Conservation (phyloP, 345 rosid species). For the Gynandropsis gynandra region DNA sequence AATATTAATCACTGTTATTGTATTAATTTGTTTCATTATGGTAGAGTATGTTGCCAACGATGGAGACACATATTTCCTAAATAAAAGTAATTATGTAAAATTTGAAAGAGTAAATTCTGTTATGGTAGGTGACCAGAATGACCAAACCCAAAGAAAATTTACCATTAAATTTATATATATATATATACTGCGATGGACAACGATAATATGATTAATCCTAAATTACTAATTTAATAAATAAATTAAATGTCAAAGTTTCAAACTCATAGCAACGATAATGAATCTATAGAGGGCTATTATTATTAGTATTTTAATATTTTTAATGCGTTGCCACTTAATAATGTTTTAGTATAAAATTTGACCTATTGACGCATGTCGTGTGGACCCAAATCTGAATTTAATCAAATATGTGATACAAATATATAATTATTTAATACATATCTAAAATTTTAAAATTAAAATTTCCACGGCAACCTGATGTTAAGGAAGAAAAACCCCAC, state of each 20-base stretch:
- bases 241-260: background rate
- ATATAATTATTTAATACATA: conserved; percentile 13
- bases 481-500: conserved; percentile 23
- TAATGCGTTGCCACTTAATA: conserved; percentile 20
- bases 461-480: conserved; percentile 36
- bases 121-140: too few species aligned
- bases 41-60: too few species aligned
- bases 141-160: too few species aligned
- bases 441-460: background rate
- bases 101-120: too few species aligned
- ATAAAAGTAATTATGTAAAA: too few species aligned
- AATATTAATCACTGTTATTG: too few species aligned
- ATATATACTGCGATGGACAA: background rate
- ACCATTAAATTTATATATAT: too few species aligned
- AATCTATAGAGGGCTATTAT: conserved; percentile 11
- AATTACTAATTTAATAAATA: too few species aligned
- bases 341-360: conserved; percentile 11
- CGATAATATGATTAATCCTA: too few species aligned
- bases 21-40: too few species aligned
- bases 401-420: conserved; percentile 30
- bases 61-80: too few species aligned
- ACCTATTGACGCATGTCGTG: conserved; percentile 27
- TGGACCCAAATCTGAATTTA: conserved; percentile 24
- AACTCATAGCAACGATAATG: conserved; percentile 15
- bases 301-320: conserved; percentile 11